phyloP scores from a whole-genome alignment of 2,329 filamentous ascomycete genomes.

The Ceratocystis albifundus region DNA sequence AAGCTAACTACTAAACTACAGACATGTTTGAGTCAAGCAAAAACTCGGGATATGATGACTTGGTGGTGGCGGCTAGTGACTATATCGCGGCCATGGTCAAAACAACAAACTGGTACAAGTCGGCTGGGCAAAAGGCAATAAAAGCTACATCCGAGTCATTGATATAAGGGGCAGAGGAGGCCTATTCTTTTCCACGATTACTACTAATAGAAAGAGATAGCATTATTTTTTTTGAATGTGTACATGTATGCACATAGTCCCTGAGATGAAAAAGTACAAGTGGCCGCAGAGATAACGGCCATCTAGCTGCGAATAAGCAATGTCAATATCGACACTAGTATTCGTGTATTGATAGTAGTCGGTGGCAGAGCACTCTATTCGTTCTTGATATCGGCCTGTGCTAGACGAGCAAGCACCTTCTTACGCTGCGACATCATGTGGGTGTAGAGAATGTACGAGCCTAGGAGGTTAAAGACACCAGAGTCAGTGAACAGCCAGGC shows the following conservation, averaged over 20 bases:
- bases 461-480: conserved; percentile 29
- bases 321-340: neutral
- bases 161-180: neutral
- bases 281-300: neutral
- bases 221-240: too few species aligned
- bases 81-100: conserved; percentile 52
- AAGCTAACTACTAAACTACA: conserved; percentile 27
- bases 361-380: conserved; percentile 11
- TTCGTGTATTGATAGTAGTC: neutral
- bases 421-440: conserved; percentile 89
- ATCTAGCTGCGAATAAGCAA: neutral
- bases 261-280: too few species aligned
- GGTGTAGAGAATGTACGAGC: conserved; percentile 74
- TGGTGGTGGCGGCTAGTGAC: conserved; percentile 54
- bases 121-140: conserved; percentile 34
- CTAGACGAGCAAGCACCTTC: conserved; percentile 43
- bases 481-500: neutral
- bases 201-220: neutral
- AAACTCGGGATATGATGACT: conserved; percentile 60
- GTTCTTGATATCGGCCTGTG: conserved; percentile 31
- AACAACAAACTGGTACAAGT: conserved; percentile 54
- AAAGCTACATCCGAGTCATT: conserved; percentile 23
- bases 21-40: conserved; percentile 61
- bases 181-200: neutral
- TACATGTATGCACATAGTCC: too few species aligned